phyloP scores from a whole-genome alignment of 305 asterid species.

The Fraxinus latifolia region DNA sequence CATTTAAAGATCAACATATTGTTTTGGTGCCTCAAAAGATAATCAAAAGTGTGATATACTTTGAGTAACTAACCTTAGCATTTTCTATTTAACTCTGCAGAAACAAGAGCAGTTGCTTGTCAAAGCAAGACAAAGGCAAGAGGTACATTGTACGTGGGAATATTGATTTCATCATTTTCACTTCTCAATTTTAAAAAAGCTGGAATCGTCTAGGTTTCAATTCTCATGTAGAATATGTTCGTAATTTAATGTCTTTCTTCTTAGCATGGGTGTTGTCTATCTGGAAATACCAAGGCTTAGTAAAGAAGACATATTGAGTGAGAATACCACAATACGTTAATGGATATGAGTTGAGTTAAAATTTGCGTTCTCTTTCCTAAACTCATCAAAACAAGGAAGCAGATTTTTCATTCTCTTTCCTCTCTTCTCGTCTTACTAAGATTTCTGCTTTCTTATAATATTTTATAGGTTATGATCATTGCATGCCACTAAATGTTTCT shows the following conservation, averaged over 20 bases:
- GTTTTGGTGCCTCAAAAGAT: background rate
- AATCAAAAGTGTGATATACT: background rate
- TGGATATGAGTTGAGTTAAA: background rate
- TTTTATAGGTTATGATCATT: background rate
- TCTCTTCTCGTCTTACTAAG: background rate
- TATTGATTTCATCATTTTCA: conserved; percentile 11
- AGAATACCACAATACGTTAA: background rate
- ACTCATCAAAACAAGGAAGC: background rate
- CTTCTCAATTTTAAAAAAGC: background rate
- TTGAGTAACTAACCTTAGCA: conserved; percentile 21
- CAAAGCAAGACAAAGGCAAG: conserved; percentile 66
- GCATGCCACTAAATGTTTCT: background rate
- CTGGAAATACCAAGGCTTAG: background rate
- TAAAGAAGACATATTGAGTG: background rate
- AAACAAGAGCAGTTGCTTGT: conserved; percentile 58
- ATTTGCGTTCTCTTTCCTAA: background rate
- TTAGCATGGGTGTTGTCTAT: background rate
- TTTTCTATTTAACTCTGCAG: conserved; percentile 42
- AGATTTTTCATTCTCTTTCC: background rate
- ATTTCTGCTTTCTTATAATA: background rate
- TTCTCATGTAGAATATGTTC: background rate
- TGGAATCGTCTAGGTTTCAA: background rate
- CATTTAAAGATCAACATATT: conserved; percentile 10
- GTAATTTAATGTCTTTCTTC: background rate
- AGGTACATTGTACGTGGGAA: conserved; percentile 47